Evolutionary conservation across 768 basidiomycete genomes (phyloP).

Genomic region (Lanmaoa pseudosensibilis): DNA sequence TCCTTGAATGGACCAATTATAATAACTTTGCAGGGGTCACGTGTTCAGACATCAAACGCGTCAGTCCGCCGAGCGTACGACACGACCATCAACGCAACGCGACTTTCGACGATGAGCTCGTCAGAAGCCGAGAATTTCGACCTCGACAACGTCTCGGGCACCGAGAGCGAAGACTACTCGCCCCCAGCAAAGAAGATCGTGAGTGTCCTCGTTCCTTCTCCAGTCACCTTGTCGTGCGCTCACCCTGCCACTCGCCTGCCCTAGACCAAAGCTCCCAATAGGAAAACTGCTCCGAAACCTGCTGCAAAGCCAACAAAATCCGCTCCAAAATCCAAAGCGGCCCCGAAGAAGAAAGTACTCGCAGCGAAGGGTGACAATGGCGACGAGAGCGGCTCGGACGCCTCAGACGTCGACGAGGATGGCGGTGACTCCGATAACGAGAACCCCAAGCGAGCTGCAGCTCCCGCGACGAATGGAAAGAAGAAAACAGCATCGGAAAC

Average conservation of each 20-base stretch:
- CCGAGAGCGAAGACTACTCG: constrained; percentile 67
- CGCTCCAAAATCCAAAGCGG: constrained; percentile 49
- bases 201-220: background rate
- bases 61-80: constrained; percentile 6
- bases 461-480: constrained; percentile 44
- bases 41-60: constrained; percentile 19
- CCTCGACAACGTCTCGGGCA: constrained; percentile 53
- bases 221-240: constrained; percentile 4
- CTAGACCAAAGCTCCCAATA: constrained; percentile 39
- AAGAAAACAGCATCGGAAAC: constrained; percentile 91
- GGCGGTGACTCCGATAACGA: constrained; percentile 41
- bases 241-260: constrained; percentile 19
- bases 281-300: constrained; percentile 43
- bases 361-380: constrained; percentile 65
- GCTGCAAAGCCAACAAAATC: constrained; percentile 43
- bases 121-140: constrained; percentile 72
- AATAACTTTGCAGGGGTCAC: no score
- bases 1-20: no score
- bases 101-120: constrained; percentile 57
- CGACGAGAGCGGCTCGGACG: constrained; percentile 46
- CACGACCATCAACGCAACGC: constrained; percentile 8
- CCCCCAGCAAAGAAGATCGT: constrained; percentile 59
- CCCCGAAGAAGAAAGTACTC: constrained; percentile 69
- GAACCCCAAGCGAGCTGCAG: constrained; percentile 29
- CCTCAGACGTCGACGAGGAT: constrained; percentile 42